A percentile compares a stretch with the other conserved stretches of the same genome.
Evolutionary conservation across 257 asterid species (phyloP).

Genomic region (Solanum piurae): DNA sequence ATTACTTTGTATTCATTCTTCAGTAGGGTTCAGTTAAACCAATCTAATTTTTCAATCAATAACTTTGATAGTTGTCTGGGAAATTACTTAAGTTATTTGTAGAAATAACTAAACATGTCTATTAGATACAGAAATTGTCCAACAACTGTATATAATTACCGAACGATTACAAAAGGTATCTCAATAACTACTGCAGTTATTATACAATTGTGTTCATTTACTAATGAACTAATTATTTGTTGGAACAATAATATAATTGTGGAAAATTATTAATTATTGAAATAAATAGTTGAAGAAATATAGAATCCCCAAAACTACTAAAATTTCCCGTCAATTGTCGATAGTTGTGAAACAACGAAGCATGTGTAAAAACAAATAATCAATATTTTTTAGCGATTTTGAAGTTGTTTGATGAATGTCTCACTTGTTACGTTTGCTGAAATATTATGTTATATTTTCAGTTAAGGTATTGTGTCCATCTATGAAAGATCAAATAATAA

Average conservation of each 20-base stretch:
- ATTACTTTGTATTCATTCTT: background rate
- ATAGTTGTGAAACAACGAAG: background rate
- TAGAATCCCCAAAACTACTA: background rate
- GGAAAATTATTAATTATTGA: background rate
- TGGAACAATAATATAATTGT: background rate
- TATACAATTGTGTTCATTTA: no score
- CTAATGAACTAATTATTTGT: background rate
- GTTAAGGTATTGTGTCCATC: no score
- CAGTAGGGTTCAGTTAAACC: background rate
- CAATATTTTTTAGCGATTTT: background rate
- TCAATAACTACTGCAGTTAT: background rate
- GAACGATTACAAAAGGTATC: background rate
- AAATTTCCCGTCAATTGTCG: background rate
- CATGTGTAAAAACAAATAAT: background rate
- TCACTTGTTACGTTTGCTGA: background rate
- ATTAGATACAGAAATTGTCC: background rate
- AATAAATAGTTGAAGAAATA: background rate
- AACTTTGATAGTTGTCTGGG: background rate
- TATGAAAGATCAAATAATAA: no score
- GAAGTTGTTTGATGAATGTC: background rate
- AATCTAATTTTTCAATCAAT: background rate
- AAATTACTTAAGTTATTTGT: background rate
- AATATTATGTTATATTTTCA: no score
- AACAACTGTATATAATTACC: background rate
- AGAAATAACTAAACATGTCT: background rate